Conservation (phyloP, 495 filamentous ascomycete species). For the Trichoderma parareesei region DNA sequence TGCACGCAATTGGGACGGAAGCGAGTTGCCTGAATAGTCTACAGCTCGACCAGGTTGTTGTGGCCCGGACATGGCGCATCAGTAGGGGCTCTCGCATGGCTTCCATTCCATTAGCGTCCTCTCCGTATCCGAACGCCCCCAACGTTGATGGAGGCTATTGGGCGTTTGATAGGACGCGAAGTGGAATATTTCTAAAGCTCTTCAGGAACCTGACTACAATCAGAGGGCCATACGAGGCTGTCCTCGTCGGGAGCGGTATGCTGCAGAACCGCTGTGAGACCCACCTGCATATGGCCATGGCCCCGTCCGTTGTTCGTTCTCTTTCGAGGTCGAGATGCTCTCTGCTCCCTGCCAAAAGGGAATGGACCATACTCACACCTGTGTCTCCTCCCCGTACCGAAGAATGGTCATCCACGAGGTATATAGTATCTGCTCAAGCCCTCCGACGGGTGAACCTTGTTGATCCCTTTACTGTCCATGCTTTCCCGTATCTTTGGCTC, state of each 20-base stretch:
- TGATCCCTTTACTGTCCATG: background rate
- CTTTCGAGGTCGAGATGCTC: background rate
- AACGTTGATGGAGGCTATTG: background rate
- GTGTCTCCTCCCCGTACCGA: background rate
- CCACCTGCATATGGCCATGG: background rate
- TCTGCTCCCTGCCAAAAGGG: background rate
- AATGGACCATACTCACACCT: background rate
- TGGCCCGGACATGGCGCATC: background rate
- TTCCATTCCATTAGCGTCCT: background rate
- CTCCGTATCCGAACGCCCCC: background rate
- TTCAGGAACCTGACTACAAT: background rate
- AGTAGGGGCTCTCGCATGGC: background rate
- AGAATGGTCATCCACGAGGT: background rate
- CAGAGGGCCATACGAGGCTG: conserved; percentile 25
- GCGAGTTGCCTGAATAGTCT: conserved; percentile 2
- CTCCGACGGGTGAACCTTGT: background rate
- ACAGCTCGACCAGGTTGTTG: conserved; percentile 13
- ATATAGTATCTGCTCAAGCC: background rate
- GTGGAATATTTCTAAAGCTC: background rate
- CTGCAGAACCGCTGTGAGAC: conserved; percentile 22
- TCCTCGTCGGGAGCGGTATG: conserved; percentile 28
- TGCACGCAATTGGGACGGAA: background rate
- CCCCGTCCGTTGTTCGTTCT: background rate
- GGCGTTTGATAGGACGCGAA: background rate
- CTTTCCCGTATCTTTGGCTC: background rate